These are phyloP conservation scores for Trypanosoma rangeli DNA, from an alignment of 208 protist species.

Conservation along the genomic window DNA sequence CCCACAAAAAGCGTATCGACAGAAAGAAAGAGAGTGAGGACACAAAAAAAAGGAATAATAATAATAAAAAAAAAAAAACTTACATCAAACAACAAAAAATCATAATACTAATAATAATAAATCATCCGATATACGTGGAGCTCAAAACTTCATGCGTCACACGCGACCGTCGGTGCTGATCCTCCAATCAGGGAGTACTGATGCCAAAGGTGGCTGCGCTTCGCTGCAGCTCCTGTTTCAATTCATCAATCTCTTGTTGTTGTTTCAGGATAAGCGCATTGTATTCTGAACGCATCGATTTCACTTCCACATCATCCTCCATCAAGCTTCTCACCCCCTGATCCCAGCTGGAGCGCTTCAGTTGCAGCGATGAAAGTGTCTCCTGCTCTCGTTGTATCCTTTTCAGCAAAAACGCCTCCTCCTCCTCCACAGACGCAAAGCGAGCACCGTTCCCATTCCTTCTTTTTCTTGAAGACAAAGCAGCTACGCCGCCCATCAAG, in stretches of 20 bases:
- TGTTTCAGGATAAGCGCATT: conserved; percentile 6
- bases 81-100: background rate
- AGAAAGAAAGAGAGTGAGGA: conserved; percentile 12
- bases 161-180: background rate
- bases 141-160: background rate
- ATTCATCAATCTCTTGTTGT: conserved; percentile 19
- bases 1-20: conserved; percentile 4
- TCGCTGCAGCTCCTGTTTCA: conserved; percentile 3
- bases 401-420: background rate
- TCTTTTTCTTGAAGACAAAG: background rate
- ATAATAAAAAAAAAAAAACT: conserved; percentile 15
- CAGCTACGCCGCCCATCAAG: background rate
- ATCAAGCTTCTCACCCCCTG: background rate
- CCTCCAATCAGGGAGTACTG: conserved; percentile 7
- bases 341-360: background rate
- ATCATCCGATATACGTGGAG: background rate
- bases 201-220: conserved; percentile 13
- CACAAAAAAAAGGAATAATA: conserved; percentile 12
- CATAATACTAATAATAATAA: background rate
- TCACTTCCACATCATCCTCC: background rate
- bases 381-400: conserved; percentile 1
- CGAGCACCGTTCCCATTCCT: background rate
- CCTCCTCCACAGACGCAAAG: background rate
- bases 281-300: conserved; percentile 1
- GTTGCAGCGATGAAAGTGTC: background rate